Conservation (phyloP, 345 rosid genomes). For the Gossypium mustelinum region DNA sequence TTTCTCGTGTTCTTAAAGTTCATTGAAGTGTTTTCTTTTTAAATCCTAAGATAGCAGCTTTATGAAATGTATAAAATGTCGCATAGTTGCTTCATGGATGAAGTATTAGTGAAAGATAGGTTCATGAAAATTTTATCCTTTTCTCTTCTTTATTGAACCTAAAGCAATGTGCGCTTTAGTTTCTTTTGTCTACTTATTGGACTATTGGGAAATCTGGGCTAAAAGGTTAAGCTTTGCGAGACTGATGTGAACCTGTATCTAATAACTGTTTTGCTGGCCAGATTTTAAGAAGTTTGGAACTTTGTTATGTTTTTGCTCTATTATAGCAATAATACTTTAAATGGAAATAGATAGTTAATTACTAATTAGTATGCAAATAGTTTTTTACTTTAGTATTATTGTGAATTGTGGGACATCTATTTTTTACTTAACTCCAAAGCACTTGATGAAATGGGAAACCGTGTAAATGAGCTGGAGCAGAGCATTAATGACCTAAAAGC, state of each 20-base stretch:
- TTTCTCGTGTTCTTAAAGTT: constrained; percentile 7
- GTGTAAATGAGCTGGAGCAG: constrained; percentile 67
- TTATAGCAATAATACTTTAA: background rate
- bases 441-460: constrained; percentile 79
- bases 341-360: constrained; percentile 4
- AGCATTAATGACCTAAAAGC: constrained; percentile 57
- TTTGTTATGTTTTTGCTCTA: background rate
- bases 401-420: background rate
- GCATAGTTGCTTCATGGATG: background rate
- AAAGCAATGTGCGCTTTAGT: background rate
- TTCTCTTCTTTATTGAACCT: background rate
- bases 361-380: background rate
- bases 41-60: background rate
- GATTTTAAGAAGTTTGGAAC: background rate
- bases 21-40: background rate
- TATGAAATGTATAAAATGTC: background rate
- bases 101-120: background rate
- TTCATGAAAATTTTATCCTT: background rate
- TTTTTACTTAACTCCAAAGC: constrained; percentile 44
- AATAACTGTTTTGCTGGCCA: constrained; percentile 8
- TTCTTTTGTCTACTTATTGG: background rate
- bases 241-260: background rate
- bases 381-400: background rate
- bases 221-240: constrained; percentile 5
- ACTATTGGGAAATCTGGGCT: background rate